phyloP scores from a whole-genome alignment of 1,139 yeast species.

The Zygosaccharomyces sapae region DNA sequence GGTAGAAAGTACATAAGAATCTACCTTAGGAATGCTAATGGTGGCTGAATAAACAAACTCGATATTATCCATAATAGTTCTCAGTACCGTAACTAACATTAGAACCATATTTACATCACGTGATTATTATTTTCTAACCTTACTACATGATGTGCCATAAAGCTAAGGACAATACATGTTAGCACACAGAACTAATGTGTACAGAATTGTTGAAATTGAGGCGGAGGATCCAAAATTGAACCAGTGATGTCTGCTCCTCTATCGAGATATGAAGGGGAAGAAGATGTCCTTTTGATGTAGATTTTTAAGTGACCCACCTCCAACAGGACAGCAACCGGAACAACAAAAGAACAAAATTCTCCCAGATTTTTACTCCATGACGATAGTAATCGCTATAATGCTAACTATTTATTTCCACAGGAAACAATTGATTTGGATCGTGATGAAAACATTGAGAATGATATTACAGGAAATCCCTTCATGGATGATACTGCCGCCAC shows the following conservation, averaged over 20 bases:
- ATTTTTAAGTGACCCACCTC: constrained; percentile 17
- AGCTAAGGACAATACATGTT: background rate
- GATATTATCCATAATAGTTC: too few relatives aligned
- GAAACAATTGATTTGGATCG: constrained; percentile 35
- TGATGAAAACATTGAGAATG: constrained; percentile 32
- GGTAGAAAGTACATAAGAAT: too few relatives aligned
- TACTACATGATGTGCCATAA: background rate
- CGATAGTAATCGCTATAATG: constrained; percentile 7
- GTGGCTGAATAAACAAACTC: too few relatives aligned
- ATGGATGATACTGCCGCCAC: constrained; percentile 28
- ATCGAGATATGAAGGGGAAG: constrained; percentile 9
- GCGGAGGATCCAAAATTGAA: background rate
- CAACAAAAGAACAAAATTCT: constrained; percentile 3
- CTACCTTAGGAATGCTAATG: too few relatives aligned
- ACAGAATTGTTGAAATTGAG: background rate
- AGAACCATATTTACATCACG: background rate
- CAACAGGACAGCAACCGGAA: constrained; percentile 11
- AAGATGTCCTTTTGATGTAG: constrained; percentile 21
- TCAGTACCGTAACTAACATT: too few relatives aligned
- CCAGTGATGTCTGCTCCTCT: constrained; percentile 9
- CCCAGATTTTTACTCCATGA: constrained; percentile 10
- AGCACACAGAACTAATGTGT: too few relatives aligned
- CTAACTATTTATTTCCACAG: constrained; percentile 23
- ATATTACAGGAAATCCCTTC: constrained; percentile 33
- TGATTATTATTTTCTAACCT: background rate